phyloP scores from a whole-genome alignment of 129 eudicot genomes.

The Flaveria trinervia region DNA sequence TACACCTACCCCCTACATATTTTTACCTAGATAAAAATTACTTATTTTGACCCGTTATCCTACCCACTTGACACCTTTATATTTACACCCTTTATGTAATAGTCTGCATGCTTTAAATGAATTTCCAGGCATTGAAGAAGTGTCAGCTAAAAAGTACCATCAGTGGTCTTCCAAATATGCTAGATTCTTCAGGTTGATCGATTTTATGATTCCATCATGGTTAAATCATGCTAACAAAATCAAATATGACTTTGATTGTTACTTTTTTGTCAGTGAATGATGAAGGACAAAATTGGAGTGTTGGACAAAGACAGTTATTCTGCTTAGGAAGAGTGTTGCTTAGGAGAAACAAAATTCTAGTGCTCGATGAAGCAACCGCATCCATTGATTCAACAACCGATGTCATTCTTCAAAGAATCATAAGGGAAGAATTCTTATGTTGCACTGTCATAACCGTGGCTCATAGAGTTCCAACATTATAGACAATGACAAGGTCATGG shows the following conservation, averaged over 20 bases:
- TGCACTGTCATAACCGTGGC: conserved; percentile 81
- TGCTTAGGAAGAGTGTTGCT: conserved; percentile 75
- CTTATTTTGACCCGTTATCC: not conserved
- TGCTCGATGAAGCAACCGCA: conserved; percentile 96
- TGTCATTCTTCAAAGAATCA: conserved; percentile 59
- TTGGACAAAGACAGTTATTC: conserved; percentile 72
- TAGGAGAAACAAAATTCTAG: conserved; percentile 55
- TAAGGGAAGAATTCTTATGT: conserved; percentile 53
- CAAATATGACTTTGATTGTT: too few species aligned
- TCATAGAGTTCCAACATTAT: conserved; percentile 77
- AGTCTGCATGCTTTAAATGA: not conserved
- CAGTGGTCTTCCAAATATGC: conserved; percentile 61
- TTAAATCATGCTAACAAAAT: conserved; percentile 1
- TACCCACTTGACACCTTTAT: not conserved
- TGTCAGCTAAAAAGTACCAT: conserved; percentile 74
- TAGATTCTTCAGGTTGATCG: conserved; percentile 69
- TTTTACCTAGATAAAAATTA: too few species aligned
- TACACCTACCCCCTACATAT: too few species aligned
- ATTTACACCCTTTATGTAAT: not conserved
- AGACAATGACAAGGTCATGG: conserved; percentile 82
- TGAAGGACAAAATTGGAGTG: conserved; percentile 85
- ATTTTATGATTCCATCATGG: not conserved
- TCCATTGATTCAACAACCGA: conserved; percentile 79
- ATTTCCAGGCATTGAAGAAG: conserved; percentile 68
- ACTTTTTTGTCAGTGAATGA: conserved; percentile 20